Percentiles rank a stretch among this genome's conserved stretches.
Conservation (phyloP, 129 eudicot genomes). For the Centaurea solstitialis region DNA sequence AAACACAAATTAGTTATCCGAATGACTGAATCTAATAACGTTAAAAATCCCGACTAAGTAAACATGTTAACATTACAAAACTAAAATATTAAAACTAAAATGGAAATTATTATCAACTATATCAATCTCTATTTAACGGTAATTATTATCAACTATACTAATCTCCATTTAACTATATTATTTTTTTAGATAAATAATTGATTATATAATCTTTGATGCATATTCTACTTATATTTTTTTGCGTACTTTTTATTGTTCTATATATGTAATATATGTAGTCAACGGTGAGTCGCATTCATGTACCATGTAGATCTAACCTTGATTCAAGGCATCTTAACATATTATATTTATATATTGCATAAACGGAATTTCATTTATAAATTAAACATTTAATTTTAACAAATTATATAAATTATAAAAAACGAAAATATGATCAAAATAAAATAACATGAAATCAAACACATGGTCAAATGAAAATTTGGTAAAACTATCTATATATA, state of each 20-base stretch:
- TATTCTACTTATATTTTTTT: too few species aligned
- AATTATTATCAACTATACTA: neutral
- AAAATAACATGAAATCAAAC: too few species aligned
- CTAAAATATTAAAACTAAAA: neutral
- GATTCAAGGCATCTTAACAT: neutral
- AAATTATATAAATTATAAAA: too few species aligned
- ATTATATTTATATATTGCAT: too few species aligned
- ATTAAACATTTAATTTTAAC: too few species aligned
- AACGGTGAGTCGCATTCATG: neutral
- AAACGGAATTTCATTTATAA: too few species aligned
- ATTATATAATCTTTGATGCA: neutral
- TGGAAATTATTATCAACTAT: neutral
- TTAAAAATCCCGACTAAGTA: neutral
- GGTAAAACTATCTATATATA: too few species aligned
- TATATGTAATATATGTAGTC: neutral
- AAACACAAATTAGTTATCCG: neutral
- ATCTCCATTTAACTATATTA: neutral
- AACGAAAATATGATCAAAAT: too few species aligned
- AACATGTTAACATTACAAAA: neutral
- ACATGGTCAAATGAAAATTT: too few species aligned
- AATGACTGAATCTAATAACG: neutral
- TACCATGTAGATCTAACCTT: constrained; percentile 18
- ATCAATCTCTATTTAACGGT: neutral
- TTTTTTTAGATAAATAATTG: neutral
- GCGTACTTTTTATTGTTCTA: too few species aligned